Evolutionary conservation across 352 stramenopile genomes (phyloP).

Genomic region (Phytophthora megakarya): DNA sequence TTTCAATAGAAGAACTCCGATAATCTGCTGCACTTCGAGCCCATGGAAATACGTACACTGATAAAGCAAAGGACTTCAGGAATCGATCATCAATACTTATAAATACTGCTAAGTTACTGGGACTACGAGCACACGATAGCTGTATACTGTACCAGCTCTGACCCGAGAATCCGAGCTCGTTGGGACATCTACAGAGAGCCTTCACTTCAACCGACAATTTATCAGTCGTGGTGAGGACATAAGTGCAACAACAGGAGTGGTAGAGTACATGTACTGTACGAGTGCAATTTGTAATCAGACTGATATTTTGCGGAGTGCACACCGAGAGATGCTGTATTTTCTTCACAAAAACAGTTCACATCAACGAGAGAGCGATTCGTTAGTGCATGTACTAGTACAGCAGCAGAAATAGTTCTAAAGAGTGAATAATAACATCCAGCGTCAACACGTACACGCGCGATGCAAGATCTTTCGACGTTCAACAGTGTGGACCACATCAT

Average conservation of each 20-base stretch:
- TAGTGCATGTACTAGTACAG: no score
- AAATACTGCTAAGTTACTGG: no score
- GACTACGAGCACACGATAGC: background rate
- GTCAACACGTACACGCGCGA: background rate
- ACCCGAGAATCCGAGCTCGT: background rate
- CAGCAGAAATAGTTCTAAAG: no score
- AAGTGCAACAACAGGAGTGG: background rate
- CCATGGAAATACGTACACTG: background rate
- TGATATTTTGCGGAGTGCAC: background rate
- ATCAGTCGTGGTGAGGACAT: constrained; percentile 16
- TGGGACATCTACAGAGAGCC: constrained; percentile 10
- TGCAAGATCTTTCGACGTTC: constrained; percentile 1
- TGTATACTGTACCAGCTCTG: background rate
- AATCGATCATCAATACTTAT: background rate
- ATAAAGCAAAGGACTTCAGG: background rate
- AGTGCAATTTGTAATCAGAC: background rate
- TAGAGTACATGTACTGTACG: no score
- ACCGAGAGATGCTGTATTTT: no score
- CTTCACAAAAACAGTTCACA: background rate
- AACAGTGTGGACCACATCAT: background rate
- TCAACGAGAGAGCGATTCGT: background rate
- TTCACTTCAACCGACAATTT: constrained; percentile 16
- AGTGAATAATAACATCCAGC: no score
- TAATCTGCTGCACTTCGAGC: no score
- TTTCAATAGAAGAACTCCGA: no score